phyloP scores from a whole-genome alignment of 331 rosid species.

The Acacia concinna region DNA sequence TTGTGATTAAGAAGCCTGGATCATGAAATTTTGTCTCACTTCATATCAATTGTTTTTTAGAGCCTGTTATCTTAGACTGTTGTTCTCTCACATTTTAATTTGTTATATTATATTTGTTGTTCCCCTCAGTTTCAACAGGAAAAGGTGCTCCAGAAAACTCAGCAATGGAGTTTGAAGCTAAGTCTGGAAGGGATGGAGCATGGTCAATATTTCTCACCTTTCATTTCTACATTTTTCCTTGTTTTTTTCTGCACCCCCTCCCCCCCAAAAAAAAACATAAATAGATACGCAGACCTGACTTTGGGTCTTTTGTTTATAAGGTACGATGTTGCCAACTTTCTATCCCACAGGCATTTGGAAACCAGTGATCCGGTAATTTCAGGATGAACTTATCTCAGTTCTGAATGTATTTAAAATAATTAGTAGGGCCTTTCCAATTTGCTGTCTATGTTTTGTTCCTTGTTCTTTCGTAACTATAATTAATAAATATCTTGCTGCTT shows the following conservation, averaged over 20 bases:
- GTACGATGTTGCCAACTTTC: conserved; percentile 86
- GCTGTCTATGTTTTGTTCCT: conserved; percentile 1
- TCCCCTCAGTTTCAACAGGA: conserved; percentile 58
- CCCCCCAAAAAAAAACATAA: not conserved
- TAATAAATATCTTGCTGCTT: conserved; percentile 14
- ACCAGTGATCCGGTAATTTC: conserved; percentile 80
- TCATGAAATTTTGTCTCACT: conserved; percentile 5
- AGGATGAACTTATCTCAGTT: conserved; percentile 26
- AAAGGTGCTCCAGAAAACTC: conserved; percentile 69
- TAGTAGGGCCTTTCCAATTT: conserved; percentile 11
- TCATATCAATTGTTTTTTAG: not conserved
- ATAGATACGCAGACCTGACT: conserved; percentile 20
- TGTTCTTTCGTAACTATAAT: not conserved
- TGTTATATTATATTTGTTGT: conserved; percentile 29
- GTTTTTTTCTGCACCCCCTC: not conserved
- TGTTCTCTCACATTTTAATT: conserved; percentile 8
- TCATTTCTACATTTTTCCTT: conserved; percentile 31
- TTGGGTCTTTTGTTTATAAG: conserved; percentile 45
- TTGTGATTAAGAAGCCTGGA: not conserved
- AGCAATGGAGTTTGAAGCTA: conserved; percentile 86
- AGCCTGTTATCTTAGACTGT: conserved; percentile 15
- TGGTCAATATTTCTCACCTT: conserved; percentile 64
- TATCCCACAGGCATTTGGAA: conserved; percentile 87
- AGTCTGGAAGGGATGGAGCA: conserved; percentile 98
- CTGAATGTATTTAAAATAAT: conserved; percentile 11